A percentile compares a stretch with the other conserved stretches of the same genome.
These are phyloP conservation scores for Clavispora phyllophila DNA, from an alignment of 805 yeast species.

Conservation along the genomic window DNA sequence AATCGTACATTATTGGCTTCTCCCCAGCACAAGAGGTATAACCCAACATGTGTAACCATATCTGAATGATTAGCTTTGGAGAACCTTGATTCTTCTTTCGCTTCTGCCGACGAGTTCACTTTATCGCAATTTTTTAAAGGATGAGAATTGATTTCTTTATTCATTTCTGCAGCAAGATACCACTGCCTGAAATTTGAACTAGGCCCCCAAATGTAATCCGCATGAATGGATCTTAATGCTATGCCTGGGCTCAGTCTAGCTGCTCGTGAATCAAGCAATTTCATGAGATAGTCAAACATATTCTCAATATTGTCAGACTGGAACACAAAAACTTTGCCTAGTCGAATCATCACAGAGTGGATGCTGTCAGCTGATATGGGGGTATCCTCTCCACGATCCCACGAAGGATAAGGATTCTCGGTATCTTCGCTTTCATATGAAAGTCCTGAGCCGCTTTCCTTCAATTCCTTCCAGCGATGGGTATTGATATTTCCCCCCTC, in stretches of 20 bases:
- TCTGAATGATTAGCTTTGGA: slow-evolving; percentile 22
- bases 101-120: slow-evolving; percentile 37
- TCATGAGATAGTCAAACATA: slow-evolving; percentile 44
- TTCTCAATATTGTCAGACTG: slow-evolving; percentile 62
- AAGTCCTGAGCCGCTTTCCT: not conserved
- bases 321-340: slow-evolving; percentile 58
- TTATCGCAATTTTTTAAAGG: no score
- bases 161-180: slow-evolving; percentile 73
- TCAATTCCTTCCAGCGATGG: not conserved
- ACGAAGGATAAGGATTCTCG: slow-evolving; percentile 43
- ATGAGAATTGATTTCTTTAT: no score
- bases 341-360: slow-evolving; percentile 48
- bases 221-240: slow-evolving; percentile 60
- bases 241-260: slow-evolving; percentile 53
- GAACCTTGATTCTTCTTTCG: slow-evolving; percentile 26
- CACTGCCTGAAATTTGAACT: slow-evolving; percentile 67
- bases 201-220: slow-evolving; percentile 70
- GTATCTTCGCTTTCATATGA: not conserved
- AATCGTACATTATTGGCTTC: slow-evolving; percentile 83
- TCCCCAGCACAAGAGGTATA: slow-evolving; percentile 81
- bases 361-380: slow-evolving; percentile 54
- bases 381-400: slow-evolving; percentile 38
- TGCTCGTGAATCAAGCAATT: slow-evolving; percentile 29
- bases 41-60: slow-evolving; percentile 56
- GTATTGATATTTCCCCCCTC: not conserved